These are phyloP conservation scores for Clausena lansium DNA, from an alignment of 345 rosid genomes.

Conservation along the genomic window DNA sequence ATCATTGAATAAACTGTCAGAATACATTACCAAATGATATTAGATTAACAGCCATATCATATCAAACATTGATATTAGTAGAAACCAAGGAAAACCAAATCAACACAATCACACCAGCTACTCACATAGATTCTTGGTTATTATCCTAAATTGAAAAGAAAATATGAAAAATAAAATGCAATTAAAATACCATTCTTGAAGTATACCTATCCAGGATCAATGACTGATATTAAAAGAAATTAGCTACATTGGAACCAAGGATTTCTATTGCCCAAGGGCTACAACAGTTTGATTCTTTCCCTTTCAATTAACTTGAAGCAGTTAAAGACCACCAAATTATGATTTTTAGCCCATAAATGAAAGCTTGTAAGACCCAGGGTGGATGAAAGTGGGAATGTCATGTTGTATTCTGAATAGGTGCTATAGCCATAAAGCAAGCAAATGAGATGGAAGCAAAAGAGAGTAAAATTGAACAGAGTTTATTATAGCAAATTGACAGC, in stretches of 20 bases:
- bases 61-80: background rate
- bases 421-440: background rate
- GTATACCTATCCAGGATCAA: background rate
- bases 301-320: background rate
- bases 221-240: background rate
- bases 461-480: background rate
- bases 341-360: background rate
- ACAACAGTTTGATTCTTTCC: background rate
- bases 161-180: background rate
- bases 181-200: background rate
- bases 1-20: slow-evolving; percentile 19
- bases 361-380: background rate
- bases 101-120: background rate
- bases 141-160: background rate
- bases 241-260: background rate
- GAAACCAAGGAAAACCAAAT: background rate
- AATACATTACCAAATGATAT: slow-evolving; percentile 16
- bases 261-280: background rate
- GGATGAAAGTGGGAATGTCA: background rate
- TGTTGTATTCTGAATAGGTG: background rate
- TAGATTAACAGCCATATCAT: background rate
- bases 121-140: background rate
- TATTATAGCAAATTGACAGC: background rate
- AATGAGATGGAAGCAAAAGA: background rate
- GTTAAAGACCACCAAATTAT: background rate